Conservation (phyloP, 2,329 filamentous ascomycete species). For the Colletotrichum lini region DNA sequence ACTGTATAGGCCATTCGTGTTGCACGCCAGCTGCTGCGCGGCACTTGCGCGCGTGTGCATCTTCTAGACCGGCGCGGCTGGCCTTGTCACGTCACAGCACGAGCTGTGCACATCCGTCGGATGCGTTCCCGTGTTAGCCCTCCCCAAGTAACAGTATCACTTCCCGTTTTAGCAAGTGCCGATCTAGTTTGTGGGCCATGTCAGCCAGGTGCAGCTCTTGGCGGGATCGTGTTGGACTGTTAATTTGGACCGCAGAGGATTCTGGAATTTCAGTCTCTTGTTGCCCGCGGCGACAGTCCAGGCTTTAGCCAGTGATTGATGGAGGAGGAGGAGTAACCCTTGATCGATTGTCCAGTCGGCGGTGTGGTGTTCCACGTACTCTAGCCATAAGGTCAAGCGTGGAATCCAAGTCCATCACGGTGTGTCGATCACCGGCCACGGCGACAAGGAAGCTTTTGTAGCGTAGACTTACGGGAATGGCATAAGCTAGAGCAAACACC, state of each 20-base stretch:
- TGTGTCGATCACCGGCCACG: no score
- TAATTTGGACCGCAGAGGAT: slow-evolving; percentile 15
- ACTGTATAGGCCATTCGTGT: not conserved
- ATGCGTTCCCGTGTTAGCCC: not conserved
- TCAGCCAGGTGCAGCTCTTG: slow-evolving; percentile 30
- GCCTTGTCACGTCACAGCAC: not conserved
- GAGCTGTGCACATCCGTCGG: not conserved
- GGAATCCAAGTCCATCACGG: no score
- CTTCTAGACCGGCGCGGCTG: not conserved
- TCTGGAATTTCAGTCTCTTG: not conserved
- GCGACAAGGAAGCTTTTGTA: not conserved
- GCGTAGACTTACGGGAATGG: not conserved
- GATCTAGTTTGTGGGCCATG: slow-evolving; percentile 23
- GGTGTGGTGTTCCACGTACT: not conserved
- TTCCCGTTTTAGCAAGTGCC: slow-evolving; percentile 5
- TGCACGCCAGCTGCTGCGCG: not conserved
- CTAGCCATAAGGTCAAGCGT: no score
- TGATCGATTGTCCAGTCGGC: not conserved
- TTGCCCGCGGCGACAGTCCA: not conserved
- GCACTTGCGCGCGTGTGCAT: not conserved
- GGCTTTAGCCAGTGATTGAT: not conserved
- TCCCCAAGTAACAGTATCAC: not conserved
- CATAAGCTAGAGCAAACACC: not conserved
- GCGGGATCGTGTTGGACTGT: slow-evolving; percentile 10
- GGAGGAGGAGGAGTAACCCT: no score